Evolutionary conservation across 2,329 filamentous ascomycete species (phyloP), one percentile per base, ranked within the genome.

Genomic region (Xylaria sp.): DNA sequence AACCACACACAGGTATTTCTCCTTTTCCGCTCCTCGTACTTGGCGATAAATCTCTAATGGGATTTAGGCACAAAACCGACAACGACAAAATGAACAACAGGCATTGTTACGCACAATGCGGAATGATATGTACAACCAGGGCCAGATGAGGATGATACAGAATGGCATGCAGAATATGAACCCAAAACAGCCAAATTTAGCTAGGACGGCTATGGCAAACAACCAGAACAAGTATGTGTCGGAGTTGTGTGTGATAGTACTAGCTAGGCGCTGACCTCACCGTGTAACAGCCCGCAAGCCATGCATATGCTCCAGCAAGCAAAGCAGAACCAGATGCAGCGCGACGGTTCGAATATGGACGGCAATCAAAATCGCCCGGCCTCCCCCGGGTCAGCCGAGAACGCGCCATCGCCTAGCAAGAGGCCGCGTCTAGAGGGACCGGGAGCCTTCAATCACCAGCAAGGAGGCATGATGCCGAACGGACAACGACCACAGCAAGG

Each of bases 371-470:
- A 88, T 60, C 85, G 92, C 55, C 88, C 91, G 22, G 86, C 88
- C 53, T 96, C 93, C 29, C 93, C 93, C 7, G 86, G 87, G 46
- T 88, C 88, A 37, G 87, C 86, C 50, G 92, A 97, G 48, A 94
- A 94, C 67, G 92, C 91, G 21, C 91, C 92, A 4, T 97, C 93
- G 26, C 93, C 93, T 1, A 93, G 90, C 59, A 97, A 97, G 78
- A 85, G 92, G 67, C 90, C 87, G 53, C 89, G 92, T 52, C 83
- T 96, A 56, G 90, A 92, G 61, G 86, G 88, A 67, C 84, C 85
- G 65, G 80, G 81, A 29, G 81, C 81, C 8, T 91, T 91, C 74
- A 90, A 90, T 69, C 86, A 87, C 59, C 87, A 86, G 68, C 88
- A 87, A 65, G 76, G 76, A 52, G 79, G 75, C 59, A 89, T 92